Evolutionary conservation across 306 rosid species (phyloP).

Genomic region (Acacia melanoxylon): DNA sequence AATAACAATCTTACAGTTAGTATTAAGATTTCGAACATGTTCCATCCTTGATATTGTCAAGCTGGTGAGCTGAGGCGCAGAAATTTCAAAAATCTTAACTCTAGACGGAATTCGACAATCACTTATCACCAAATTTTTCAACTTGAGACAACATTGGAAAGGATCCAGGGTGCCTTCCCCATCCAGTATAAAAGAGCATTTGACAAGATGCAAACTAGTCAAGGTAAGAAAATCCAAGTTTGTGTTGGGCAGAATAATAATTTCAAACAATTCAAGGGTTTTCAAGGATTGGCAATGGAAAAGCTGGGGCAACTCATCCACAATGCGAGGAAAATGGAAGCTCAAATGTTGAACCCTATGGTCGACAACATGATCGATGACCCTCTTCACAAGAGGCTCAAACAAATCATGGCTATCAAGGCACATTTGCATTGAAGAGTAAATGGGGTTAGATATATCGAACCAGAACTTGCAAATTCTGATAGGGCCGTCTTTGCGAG

Average conservation of each 20-base stretch:
- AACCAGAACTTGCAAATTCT: slow-evolving; percentile 13
- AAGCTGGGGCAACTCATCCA: slow-evolving; percentile 8
- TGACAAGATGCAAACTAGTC: slow-evolving; percentile 13
- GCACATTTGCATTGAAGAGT: slow-evolving; percentile 12
- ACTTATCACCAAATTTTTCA: not conserved
- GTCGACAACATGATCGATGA: not conserved
- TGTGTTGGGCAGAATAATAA: not conserved
- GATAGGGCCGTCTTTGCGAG: not conserved
- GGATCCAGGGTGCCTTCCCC: not conserved
- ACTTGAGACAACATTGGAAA: not conserved
- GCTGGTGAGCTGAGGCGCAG: slow-evolving; percentile 17
- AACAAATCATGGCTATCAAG: slow-evolving; percentile 19
- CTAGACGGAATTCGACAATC: slow-evolving; percentile 30
- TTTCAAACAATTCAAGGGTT: slow-evolving; percentile 7
- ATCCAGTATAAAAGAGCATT: slow-evolving; percentile 7
- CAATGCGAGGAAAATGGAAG: slow-evolving; percentile 25
- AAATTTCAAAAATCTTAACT: slow-evolving; percentile 1
- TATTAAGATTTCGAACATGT: not conserved
- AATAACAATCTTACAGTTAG: slow-evolving; percentile 17
- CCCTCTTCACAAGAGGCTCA: slow-evolving; percentile 15
- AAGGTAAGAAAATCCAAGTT: slow-evolving; percentile 11
- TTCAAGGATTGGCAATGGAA: slow-evolving; percentile 13
- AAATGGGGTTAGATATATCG: slow-evolving; percentile 24
- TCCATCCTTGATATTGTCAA: slow-evolving; percentile 27
- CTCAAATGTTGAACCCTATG: slow-evolving; percentile 1